Percentiles rank a stretch among this genome's conserved stretches.
Evolutionary conservation across 345 rosid genomes (phyloP).

Genomic region (Moringa oleifera): DNA sequence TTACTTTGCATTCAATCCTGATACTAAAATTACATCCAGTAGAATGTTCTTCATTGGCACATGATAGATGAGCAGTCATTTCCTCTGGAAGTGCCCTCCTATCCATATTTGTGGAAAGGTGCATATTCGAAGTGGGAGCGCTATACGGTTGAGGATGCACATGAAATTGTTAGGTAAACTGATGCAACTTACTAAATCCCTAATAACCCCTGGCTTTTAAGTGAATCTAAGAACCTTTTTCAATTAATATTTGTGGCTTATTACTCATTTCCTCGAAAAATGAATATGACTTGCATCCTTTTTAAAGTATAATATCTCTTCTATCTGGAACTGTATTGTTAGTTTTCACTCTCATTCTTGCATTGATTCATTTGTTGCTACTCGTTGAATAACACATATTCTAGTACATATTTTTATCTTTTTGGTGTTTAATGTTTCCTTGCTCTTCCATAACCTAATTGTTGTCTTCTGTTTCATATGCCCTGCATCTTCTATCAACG

Average conservation of each 20-base stretch:
- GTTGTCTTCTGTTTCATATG: slow-evolving; percentile 18
- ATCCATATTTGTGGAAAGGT: slow-evolving; percentile 87
- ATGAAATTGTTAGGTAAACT: slow-evolving; percentile 73
- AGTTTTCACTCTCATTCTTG: too few relatives aligned
- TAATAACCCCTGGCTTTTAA: not conserved
- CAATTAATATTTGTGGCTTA: not conserved
- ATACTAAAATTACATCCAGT: slow-evolving; percentile 37
- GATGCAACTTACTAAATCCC: slow-evolving; percentile 6
- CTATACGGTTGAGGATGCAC: slow-evolving; percentile 87
- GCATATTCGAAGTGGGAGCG: slow-evolving; percentile 88
- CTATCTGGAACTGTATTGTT: not conserved
- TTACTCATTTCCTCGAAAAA: not conserved
- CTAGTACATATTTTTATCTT: too few relatives aligned
- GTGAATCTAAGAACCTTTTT: not conserved
- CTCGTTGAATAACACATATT: not conserved
- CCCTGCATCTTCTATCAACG: slow-evolving; percentile 11
- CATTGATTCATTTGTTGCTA: too few relatives aligned
- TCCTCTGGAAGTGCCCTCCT: slow-evolving; percentile 84
- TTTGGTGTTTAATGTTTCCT: too few relatives aligned
- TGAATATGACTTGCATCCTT: not conserved
- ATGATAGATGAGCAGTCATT: slow-evolving; percentile 86
- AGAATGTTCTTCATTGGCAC: slow-evolving; percentile 99
- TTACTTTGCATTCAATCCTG: slow-evolving; percentile 21
- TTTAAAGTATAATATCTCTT: not conserved
- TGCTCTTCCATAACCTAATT: slow-evolving; percentile 5